A percentile compares a stretch with the other conserved stretches of the same genome.
Conservation (phyloP, 1,284 basidiomycete genomes). For the Fomitopsis pinicola region DNA sequence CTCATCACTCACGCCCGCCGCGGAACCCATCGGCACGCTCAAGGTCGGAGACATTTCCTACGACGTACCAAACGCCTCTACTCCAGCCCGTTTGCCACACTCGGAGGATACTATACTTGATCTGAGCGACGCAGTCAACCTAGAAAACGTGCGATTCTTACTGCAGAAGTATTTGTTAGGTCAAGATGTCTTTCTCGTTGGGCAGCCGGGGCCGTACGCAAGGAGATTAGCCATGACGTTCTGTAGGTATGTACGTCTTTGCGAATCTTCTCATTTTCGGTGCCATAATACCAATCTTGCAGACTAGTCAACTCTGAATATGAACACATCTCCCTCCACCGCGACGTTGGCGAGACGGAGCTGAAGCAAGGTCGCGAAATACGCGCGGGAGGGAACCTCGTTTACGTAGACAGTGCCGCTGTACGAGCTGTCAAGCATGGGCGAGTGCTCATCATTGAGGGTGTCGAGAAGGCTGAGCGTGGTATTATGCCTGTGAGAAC, state of each 20-base stretch:
- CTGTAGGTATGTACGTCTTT: conserved; percentile 40
- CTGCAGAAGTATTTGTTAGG: conserved; percentile 65
- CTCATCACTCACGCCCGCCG: conserved; percentile 35
- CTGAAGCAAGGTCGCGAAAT: conserved; percentile 68
- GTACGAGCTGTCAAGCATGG: conserved; percentile 64
- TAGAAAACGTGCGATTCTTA: conserved; percentile 58
- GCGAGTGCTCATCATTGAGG: conserved; percentile 61
- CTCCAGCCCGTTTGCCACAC: conserved; percentile 46
- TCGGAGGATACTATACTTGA: conserved; percentile 41
- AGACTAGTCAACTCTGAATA: conserved; percentile 64
- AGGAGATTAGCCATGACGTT: conserved; percentile 57
- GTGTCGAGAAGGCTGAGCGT: conserved; percentile 66
- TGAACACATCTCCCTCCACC: conserved; percentile 59
- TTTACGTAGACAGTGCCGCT: conserved; percentile 62
- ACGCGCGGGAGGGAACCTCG: conserved; percentile 50
- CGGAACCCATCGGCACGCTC: conserved; percentile 45
- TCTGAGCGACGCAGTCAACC: conserved; percentile 43
- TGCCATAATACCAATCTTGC: not conserved
- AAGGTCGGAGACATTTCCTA: conserved; percentile 54
- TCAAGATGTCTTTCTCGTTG: conserved; percentile 61
- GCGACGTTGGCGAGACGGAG: conserved; percentile 68
- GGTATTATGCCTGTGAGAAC: conserved; percentile 41
- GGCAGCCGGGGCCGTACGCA: conserved; percentile 64
- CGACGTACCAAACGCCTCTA: conserved; percentile 43
- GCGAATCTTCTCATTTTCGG: not conserved